These are phyloP conservation scores for Vigna nakashimae DNA, from an alignment of 306 rosid genomes.

Conservation along the genomic window DNA sequence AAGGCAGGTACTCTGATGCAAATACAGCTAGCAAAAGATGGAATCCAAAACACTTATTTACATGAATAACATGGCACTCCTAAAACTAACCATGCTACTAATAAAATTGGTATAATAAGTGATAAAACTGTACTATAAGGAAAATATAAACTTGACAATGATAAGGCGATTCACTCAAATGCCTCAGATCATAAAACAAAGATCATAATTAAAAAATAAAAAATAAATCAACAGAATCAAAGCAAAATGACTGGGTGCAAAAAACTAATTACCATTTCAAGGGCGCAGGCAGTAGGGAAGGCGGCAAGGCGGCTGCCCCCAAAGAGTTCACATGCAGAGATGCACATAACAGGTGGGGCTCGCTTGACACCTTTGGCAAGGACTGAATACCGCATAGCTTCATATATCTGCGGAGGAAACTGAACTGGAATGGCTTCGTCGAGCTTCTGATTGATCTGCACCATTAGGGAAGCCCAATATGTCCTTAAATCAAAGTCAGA, in stretches of 20 bases:
- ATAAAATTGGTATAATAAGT: background rate
- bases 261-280: conserved; percentile 77
- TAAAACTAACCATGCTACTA: conserved; percentile 4
- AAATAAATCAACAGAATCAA: background rate
- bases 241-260: background rate
- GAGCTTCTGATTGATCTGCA: conserved; percentile 78
- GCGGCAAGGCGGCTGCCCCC: conserved; percentile 85
- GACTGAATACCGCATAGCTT: conserved; percentile 87
- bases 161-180: conserved; percentile 3
- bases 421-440: conserved; percentile 76
- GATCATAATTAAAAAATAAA: background rate
- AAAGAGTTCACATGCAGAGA: conserved; percentile 86
- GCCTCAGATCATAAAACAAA: background rate
- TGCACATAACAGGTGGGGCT: conserved; percentile 95
- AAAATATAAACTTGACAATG: background rate
- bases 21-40: background rate
- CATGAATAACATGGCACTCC: background rate
- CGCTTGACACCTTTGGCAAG: conserved; percentile 87
- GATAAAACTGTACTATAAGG: background rate
- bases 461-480: conserved; percentile 73
- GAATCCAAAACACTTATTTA: conserved; percentile 4
- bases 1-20: conserved; percentile 6
- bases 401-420: conserved; percentile 79
- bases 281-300: conserved; percentile 95
- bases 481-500: conserved; percentile 76